A percentile compares a stretch with the other conserved stretches of the same genome.
Evolutionary conservation across 331 rosid species (phyloP).

Genomic region (Acacia pycnantha): DNA sequence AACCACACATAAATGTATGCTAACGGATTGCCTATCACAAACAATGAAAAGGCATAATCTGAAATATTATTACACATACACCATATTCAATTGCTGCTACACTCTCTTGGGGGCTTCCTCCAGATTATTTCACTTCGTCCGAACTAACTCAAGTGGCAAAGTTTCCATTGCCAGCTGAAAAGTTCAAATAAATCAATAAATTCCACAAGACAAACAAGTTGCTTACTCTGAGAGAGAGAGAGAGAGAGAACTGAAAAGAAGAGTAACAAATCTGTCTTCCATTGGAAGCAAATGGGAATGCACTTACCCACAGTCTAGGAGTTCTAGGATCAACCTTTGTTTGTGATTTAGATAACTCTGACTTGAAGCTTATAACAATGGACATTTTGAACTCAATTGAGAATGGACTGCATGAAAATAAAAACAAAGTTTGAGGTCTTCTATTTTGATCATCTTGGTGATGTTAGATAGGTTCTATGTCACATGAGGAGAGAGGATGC

Average conservation of each 20-base stretch:
- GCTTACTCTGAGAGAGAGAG: neutral
- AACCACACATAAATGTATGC: neutral
- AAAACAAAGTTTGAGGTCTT: slow-evolving; percentile 2
- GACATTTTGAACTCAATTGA: slow-evolving; percentile 82
- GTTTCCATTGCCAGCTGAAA: slow-evolving; percentile 82
- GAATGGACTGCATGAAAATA: slow-evolving; percentile 71
- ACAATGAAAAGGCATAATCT: neutral
- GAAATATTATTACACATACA: neutral
- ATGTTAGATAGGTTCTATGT: neutral
- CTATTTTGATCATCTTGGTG: neutral
- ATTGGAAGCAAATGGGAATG: neutral
- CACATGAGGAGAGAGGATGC: neutral
- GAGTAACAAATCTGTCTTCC: neutral
- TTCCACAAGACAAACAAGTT: slow-evolving; percentile 10
- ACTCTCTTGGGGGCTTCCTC: neutral
- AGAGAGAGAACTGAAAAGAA: neutral
- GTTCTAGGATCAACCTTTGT: slow-evolving; percentile 71
- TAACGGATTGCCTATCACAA: neutral
- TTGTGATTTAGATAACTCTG: slow-evolving; percentile 70
- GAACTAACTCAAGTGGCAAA: slow-evolving; percentile 79
- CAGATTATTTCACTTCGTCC: slow-evolving; percentile 43
- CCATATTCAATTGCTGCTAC: slow-evolving; percentile 14
- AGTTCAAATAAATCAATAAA: slow-evolving; percentile 8
- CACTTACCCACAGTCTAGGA: slow-evolving; percentile 84
- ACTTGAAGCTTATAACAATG: slow-evolving; percentile 67